phyloP scores from a whole-genome alignment of 2,329 filamentous ascomycete species.

The Acrodontium crateriforme region DNA sequence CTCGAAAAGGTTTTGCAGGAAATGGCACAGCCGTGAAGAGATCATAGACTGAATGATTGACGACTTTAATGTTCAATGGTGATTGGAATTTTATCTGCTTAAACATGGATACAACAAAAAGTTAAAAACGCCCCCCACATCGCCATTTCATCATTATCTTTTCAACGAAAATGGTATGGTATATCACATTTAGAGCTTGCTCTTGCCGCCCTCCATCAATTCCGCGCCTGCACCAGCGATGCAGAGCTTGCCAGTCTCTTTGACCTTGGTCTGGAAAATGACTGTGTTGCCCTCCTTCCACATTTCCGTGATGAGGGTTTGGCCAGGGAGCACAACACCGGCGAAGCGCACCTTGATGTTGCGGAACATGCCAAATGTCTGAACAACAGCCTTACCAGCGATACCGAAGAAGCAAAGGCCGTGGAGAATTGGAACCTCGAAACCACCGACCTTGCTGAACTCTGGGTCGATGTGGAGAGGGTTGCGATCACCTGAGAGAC shows the following conservation, averaged over 20 bases:
- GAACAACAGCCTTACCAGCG: constrained; percentile 76
- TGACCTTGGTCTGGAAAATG: constrained; percentile 75
- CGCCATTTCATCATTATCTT: too few species aligned
- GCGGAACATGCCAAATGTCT: constrained; percentile 69
- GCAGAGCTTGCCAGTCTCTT: constrained; percentile 82
- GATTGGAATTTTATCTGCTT: too few species aligned
- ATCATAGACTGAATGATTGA: constrained; percentile 30
- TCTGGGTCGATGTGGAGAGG: constrained; percentile 89
- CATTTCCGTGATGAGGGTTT: constrained; percentile 89
- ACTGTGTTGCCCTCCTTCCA: constrained; percentile 75
- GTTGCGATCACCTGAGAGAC: constrained; percentile 88
- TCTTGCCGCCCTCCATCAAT: constrained; percentile 41
- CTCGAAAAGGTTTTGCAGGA: constrained; percentile 61
- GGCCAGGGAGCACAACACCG: constrained; percentile 68
- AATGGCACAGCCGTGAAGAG: constrained; percentile 28
- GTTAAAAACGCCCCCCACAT: too few species aligned
- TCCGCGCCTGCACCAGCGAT: constrained; percentile 73
- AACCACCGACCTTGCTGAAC: constrained; percentile 90
- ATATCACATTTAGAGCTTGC: constrained; percentile 39
- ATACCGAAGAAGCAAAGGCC: constrained; percentile 94
- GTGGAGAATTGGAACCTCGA: constrained; percentile 87
- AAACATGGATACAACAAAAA: too few species aligned
- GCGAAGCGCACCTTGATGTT: constrained; percentile 91
- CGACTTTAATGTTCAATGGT: too few species aligned
- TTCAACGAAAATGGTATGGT: too few species aligned